These are phyloP conservation scores for Buxus sempervirens DNA, from an alignment of 164 flowering plant genomes.

Conservation along the genomic window DNA sequence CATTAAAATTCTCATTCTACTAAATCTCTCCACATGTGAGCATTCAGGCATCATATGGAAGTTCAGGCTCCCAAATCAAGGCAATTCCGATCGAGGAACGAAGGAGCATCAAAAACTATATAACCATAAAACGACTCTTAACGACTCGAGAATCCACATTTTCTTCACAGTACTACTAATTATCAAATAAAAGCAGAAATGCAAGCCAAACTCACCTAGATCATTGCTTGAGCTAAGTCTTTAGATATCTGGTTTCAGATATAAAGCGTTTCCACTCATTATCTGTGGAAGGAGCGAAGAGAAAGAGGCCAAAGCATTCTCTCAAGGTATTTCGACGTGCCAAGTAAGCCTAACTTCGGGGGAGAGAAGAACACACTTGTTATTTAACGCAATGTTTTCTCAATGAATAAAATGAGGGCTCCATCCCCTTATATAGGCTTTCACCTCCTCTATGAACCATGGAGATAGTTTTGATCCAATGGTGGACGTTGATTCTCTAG, in stretches of 20 bases:
- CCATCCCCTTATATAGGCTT: no score
- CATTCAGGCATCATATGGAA: conserved; percentile 1
- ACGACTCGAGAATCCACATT: not conserved
- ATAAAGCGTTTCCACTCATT: conserved; percentile 10
- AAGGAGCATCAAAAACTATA: not conserved
- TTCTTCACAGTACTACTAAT: not conserved
- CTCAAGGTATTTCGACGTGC: no score
- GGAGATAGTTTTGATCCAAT: no score
- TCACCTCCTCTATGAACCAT: no score
- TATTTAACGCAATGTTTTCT: no score
- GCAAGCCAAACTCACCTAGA: conserved; percentile 12
- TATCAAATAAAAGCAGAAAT: not conserved
- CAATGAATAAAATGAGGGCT: no score
- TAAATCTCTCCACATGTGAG: not conserved
- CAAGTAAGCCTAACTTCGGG: no score
- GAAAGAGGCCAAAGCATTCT: not conserved
- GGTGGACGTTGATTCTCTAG: no score
- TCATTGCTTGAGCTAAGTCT: conserved; percentile 14
- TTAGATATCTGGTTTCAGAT: conserved; percentile 21
- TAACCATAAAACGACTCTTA: not conserved
- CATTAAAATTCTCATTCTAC: conserved; percentile 2
- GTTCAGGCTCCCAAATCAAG: not conserved
- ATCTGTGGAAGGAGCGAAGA: not conserved
- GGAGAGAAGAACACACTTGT: no score
- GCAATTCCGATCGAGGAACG: not conserved